Evolutionary conservation across 2,329 filamentous ascomycete genomes (phyloP), one percentile per base, ranked within the genome.

Genomic region (Pseudocercospora fijiensis): DNA sequence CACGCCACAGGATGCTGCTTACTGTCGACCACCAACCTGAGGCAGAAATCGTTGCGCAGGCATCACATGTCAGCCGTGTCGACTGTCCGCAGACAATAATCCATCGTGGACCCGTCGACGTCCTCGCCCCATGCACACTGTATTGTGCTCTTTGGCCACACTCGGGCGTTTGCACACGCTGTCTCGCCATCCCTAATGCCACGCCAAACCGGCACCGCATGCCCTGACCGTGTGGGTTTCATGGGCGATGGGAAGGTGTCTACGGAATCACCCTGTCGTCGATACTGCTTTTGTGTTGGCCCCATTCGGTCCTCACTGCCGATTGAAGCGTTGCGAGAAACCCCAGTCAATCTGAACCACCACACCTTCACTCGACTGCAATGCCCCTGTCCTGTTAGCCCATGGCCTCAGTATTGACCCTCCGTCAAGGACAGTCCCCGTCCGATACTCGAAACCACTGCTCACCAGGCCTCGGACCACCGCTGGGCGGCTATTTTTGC

Each of bases 361-460:
- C 22, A 47, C 43, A 49, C 18, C 22, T 28, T 26, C 22, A 26
- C 22, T n/a, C 16, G 16, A 26, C 24, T 11, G 28, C 3, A 4
- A 53, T 53, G 22, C 16, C 26, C 24, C 49, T 18, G 24, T 53
- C 49, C 49, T 20, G 28, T 53, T 53, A 24, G 49, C 20, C 13
- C 16, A 22, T 11, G 22, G 22, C 53, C 53, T 56, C 53, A 56
- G 27, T 28, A 27, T 56, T 41, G 53, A 56, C 53, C 22, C 27
- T 56, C 53, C 53, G 16, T 56, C 18, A 24, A 10, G 53, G 53
- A 37, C 53, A 56, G 53, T 56, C 49, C 26, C 20, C 26, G 18
- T 30, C 49, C 24, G 49, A 53, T 27, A 28, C 49, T 53, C 49
- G 26, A 26, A 26, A n/a, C 8, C 24, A 28, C 26, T 27, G 49